Evolutionary conservation across 2,329 filamentous ascomycete genomes (phyloP).

Genomic region (Epicoccum sorghinum): DNA sequence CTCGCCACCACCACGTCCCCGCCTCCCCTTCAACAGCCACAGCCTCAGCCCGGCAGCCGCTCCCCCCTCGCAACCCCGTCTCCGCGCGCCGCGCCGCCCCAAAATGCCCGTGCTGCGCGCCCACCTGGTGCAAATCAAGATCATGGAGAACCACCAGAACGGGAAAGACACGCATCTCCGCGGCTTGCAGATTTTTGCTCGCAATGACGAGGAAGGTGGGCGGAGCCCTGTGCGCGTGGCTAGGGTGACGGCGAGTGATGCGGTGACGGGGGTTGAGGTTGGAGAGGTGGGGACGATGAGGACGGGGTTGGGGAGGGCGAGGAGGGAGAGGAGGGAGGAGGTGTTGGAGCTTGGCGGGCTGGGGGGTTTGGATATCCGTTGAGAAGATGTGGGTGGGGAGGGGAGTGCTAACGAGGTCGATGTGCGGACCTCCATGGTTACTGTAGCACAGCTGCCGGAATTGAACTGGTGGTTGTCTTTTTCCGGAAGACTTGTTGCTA

Average conservation of each 20-base stretch:
- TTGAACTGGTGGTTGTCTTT: too few species aligned
- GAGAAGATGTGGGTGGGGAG: background rate
- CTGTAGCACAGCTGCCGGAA: too few species aligned
- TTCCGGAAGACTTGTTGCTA: too few species aligned
- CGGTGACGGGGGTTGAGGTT: constrained; percentile 3
- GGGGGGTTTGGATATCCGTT: constrained; percentile 6
- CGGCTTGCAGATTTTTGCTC: constrained; percentile 83
- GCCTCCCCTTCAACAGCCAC: constrained; percentile 27
- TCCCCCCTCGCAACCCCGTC: background rate
- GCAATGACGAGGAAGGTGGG: constrained; percentile 45
- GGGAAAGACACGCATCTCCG: constrained; percentile 98
- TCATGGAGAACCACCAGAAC: constrained; percentile 97
- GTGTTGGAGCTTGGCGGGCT: constrained; percentile 19
- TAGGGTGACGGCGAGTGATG: constrained; percentile 8
- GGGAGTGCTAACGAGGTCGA: background rate
- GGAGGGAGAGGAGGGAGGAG: constrained; percentile 19
- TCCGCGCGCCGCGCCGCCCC: constrained; percentile 54
- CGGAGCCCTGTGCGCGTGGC: constrained; percentile 13
- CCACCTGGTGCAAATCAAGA: constrained; percentile 87
- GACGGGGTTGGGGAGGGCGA: constrained; percentile 6
- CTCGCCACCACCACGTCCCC: constrained; percentile 16
- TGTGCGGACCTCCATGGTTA: too few species aligned
- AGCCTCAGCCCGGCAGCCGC: constrained; percentile 22
- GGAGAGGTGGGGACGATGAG: constrained; percentile 18
- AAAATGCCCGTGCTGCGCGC: constrained; percentile 78